Evolutionary conservation across 129 eudicot species (phyloP).

Genomic region (Chrysanthemum lavandulifolium): DNA sequence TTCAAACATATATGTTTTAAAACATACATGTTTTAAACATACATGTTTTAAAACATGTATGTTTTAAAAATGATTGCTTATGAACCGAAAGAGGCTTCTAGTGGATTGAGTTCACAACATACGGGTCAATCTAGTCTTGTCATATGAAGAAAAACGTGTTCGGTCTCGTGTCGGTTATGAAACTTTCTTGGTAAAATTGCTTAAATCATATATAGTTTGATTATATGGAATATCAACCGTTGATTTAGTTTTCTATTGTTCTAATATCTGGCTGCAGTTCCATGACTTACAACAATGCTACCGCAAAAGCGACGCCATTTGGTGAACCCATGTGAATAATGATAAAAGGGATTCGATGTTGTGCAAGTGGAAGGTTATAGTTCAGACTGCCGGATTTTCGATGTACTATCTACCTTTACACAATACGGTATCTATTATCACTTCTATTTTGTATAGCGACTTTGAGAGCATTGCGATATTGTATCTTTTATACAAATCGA

Average conservation of each 20-base stretch:
- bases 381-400: constrained; percentile 51
- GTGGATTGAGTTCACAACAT: constrained; percentile 58
- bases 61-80: too few species aligned
- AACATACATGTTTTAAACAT: too few species aligned
- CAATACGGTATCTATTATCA: constrained; percentile 15
- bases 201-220: background rate
- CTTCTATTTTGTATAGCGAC: constrained; percentile 2
- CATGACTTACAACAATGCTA: constrained; percentile 66
- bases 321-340: constrained; percentile 30
- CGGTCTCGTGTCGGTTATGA: constrained; percentile 56
- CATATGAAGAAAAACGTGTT: constrained; percentile 62
- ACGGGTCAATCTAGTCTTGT: constrained; percentile 61
- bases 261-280: constrained; percentile 24
- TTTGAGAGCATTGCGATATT: constrained; percentile 1
- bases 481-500: constrained; percentile 44
- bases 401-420: background rate
- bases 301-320: constrained; percentile 62
- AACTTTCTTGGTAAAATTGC: background rate
- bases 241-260: background rate
- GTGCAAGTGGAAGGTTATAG: constrained; percentile 51
- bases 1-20: too few species aligned
- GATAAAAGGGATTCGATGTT: constrained; percentile 33
- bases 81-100: constrained; percentile 55
- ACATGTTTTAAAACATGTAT: too few species aligned
- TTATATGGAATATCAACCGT: too few species aligned